A percentile compares a stretch with the other conserved stretches of the same genome.
These are phyloP conservation scores for Zygoascus biomembranicola DNA, from an alignment of 805 yeast genomes.

Conservation along the genomic window DNA sequence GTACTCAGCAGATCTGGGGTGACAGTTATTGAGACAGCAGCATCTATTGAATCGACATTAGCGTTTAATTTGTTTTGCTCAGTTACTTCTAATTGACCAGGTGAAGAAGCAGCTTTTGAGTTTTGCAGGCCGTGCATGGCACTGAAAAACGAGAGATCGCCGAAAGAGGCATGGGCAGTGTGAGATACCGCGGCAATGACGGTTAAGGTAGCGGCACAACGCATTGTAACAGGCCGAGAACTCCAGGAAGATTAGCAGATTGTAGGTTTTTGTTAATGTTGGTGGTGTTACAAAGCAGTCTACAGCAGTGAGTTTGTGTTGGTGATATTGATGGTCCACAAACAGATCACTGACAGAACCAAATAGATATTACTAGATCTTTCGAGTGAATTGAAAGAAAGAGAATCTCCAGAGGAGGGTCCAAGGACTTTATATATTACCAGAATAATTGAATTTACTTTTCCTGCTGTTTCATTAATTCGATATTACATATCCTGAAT, in stretches of 20 bases:
- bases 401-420: neutral
- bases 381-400: neutral
- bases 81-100: neutral
- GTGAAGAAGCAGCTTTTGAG: neutral
- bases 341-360: neutral
- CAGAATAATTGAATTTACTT: neutral
- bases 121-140: neutral
- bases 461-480: neutral
- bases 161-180: neutral
- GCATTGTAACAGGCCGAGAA: neutral
- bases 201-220: neutral
- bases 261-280: too few species aligned
- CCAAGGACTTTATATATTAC: neutral
- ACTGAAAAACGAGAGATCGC: neutral
- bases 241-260: too few species aligned
- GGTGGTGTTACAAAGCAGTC: too few species aligned
- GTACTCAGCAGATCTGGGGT: neutral
- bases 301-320: too few species aligned
- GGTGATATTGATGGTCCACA: too few species aligned
- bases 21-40: neutral
- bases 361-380: neutral
- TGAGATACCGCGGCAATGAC: constrained; percentile 4
- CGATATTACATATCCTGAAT: neutral
- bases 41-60: neutral
- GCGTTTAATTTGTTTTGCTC: neutral